Evolutionary conservation across 2,329 filamentous ascomycete genomes (phyloP).

Genomic region (Lachnellula hyalina): DNA sequence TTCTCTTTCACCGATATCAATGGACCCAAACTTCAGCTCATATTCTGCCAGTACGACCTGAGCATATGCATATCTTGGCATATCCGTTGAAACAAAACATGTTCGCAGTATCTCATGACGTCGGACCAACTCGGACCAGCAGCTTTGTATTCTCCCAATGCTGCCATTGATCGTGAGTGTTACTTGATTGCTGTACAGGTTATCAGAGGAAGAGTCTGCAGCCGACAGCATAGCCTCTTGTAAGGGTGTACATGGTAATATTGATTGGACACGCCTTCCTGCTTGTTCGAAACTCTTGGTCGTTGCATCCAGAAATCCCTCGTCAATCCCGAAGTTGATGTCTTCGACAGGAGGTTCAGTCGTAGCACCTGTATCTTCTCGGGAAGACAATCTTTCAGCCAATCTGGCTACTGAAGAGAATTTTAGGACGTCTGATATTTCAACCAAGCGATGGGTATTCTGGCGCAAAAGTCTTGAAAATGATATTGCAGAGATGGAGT

Average conservation of each 20-base stretch:
- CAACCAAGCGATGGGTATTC: conserved; percentile 42
- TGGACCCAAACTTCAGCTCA: conserved; percentile 20
- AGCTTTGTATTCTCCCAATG: conserved; percentile 43
- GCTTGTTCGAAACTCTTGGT: conserved; percentile 13
- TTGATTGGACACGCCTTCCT: conserved; percentile 39
- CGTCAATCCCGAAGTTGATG: conserved; percentile 22
- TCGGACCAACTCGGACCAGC: conserved; percentile 57
- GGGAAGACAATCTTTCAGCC: conserved; percentile 32
- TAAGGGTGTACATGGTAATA: conserved; percentile 79
- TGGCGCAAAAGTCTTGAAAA: conserved; percentile 54
- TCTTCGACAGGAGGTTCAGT: not conserved
- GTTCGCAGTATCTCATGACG: conserved; percentile 77
- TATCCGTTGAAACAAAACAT: conserved; percentile 62
- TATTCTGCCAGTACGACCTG: conserved; percentile 61
- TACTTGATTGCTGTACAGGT: conserved; percentile 68
- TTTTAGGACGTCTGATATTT: conserved; percentile 66
- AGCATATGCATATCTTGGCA: conserved; percentile 56
- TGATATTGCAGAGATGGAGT: conserved; percentile 76
- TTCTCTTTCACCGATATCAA: conserved; percentile 1
- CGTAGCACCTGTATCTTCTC: not conserved
- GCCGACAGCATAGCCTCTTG: conserved; percentile 83
- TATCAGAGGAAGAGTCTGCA: conserved; percentile 35
- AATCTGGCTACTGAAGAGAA: conserved; percentile 62
- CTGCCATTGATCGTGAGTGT: conserved; percentile 54
- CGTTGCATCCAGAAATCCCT: conserved; percentile 17